These are phyloP conservation scores for Phytophthora syringae DNA, from an alignment of 352 stramenopile genomes.

Conservation along the genomic window DNA sequence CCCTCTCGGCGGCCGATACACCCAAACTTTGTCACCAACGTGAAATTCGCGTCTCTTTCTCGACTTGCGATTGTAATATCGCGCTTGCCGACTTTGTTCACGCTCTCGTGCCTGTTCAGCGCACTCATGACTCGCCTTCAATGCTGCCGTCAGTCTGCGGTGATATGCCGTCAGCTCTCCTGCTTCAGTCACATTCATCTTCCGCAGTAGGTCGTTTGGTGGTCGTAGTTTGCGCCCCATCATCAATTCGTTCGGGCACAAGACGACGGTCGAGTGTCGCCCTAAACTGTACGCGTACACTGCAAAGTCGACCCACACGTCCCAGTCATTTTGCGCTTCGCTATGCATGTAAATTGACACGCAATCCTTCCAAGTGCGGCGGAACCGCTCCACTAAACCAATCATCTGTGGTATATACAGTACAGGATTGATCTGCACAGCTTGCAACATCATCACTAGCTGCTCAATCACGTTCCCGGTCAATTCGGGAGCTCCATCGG, in stretches of 20 bases:
- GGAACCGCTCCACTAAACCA: no score
- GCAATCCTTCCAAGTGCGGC: not conserved
- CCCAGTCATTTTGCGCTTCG: not conserved
- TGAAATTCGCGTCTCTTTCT: not conserved
- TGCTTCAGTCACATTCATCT: not conserved
- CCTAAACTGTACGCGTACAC: conserved; percentile 2
- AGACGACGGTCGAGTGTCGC: not conserved
- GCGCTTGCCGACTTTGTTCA: not conserved
- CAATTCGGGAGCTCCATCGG: no score
- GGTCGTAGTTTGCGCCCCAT: not conserved
- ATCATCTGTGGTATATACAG: no score
- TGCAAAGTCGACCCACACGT: conserved; percentile 5
- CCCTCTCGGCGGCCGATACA: not conserved
- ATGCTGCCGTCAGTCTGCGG: not conserved
- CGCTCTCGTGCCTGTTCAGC: not conserved
- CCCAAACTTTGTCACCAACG: not conserved
- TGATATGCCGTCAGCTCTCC: not conserved
- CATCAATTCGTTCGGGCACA: not conserved
- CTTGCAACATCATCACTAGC: no score
- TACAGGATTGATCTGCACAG: no score
- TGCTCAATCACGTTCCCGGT: no score
- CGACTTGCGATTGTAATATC: not conserved
- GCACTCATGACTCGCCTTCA: not conserved
- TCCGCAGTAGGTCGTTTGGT: not conserved
- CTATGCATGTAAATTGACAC: not conserved